Evolutionary conservation across 2,329 filamentous ascomycete genomes (phyloP).

Genomic region (Botrytis byssoidea): DNA sequence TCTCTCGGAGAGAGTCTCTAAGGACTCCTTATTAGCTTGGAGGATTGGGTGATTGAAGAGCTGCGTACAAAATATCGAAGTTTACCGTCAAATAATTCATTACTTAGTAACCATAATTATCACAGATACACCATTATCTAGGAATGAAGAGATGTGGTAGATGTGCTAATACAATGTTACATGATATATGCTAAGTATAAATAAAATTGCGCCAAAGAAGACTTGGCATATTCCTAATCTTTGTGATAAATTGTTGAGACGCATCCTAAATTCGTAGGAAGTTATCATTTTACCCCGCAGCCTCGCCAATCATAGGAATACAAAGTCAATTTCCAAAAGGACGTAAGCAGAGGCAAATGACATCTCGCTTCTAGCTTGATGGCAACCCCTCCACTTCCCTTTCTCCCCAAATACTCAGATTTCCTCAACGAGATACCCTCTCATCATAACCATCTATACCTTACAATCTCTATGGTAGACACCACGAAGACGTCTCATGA

Average conservation of each 20-base stretch:
- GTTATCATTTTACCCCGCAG: background rate
- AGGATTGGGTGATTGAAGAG: background rate
- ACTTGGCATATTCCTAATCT: background rate
- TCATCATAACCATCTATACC: background rate
- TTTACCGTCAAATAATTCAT: too few relatives aligned
- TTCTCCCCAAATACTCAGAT: too few relatives aligned
- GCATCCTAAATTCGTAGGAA: background rate
- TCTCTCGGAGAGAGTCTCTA: background rate
- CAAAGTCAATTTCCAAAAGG: background rate
- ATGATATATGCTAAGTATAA: background rate
- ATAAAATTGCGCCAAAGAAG: background rate
- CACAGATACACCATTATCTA: background rate
- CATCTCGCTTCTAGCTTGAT: background rate
- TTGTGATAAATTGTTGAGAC: background rate
- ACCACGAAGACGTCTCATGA: constrained; percentile 1
- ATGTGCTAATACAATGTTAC: background rate
- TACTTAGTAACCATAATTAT: background rate
- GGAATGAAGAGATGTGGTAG: background rate
- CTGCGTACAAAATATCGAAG: background rate
- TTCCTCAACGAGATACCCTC: too few relatives aligned
- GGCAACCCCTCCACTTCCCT: background rate
- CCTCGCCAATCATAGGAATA: too few relatives aligned
- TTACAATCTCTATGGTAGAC: constrained; percentile 1
- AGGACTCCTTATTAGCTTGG: background rate
- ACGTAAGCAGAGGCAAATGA: background rate